phyloP scores from a whole-genome alignment of 306 rosid genomes.

The Cucurbita moschata region DNA sequence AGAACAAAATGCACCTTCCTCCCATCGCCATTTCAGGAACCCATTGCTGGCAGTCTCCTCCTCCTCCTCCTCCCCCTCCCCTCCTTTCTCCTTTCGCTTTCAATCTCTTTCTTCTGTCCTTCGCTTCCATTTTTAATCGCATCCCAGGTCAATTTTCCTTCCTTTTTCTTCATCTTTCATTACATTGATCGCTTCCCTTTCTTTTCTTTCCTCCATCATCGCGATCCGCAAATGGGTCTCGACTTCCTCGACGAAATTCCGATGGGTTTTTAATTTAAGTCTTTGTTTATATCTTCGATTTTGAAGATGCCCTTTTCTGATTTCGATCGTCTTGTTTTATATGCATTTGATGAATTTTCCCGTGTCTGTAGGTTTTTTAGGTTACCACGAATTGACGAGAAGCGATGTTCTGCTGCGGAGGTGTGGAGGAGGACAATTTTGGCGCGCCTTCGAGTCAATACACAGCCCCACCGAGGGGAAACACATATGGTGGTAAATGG shows the following conservation, averaged over 20 bases:
- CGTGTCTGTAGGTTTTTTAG: slow-evolving; percentile 27
- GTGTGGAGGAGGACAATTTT: slow-evolving; percentile 44
- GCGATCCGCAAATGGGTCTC: background rate
- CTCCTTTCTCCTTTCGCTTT: background rate
- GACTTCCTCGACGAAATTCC: background rate
- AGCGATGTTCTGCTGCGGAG: slow-evolving; percentile 71
- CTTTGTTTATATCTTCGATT: background rate
- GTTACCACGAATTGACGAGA: slow-evolving; percentile 21
- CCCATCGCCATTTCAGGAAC: background rate
- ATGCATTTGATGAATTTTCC: slow-evolving; percentile 14
- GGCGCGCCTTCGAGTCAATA: slow-evolving; percentile 46
- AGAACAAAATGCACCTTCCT: slow-evolving; percentile 1
- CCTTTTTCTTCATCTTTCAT: background rate
- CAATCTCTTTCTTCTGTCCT: background rate
- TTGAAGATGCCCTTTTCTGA: background rate
- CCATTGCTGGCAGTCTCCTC: background rate
- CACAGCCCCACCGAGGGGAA: slow-evolving; percentile 42
- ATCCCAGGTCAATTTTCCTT: background rate
- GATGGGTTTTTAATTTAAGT: background rate
- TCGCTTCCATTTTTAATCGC: background rate
- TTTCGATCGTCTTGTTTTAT: background rate
- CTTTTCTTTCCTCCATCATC: background rate
- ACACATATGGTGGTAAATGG: slow-evolving; percentile 20
- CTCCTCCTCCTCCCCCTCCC: background rate
- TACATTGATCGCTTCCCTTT: background rate